Conservation (phyloP, 208 protist genomes). For the Acanthamoeba lugdunensis region DNA sequence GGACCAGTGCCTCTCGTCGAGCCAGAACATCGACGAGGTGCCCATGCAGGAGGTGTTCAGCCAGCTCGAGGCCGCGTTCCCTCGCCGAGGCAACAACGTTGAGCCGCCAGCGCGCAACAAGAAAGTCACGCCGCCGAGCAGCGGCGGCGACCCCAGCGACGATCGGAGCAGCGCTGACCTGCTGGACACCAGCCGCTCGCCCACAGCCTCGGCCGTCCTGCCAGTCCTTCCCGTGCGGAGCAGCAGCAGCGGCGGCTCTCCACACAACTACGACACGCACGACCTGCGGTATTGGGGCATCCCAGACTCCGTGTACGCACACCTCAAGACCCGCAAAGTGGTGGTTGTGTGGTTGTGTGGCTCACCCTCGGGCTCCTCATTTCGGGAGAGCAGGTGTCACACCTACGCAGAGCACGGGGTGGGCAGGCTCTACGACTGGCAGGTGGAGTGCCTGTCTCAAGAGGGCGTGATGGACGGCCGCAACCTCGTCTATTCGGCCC, state of each 20-base stretch:
- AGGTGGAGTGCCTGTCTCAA: conserved; percentile 60
- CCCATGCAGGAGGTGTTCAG: conserved; percentile 13
- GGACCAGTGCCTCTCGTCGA: background rate
- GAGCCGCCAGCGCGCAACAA: background rate
- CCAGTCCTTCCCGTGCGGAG: background rate
- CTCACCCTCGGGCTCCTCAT: background rate
- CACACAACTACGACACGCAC: background rate
- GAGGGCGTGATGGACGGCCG: conserved; percentile 63
- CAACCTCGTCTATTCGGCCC: conserved; percentile 82
- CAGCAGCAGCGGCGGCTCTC: background rate
- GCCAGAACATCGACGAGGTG: background rate
- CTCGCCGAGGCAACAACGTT: background rate
- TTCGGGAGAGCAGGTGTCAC: background rate
- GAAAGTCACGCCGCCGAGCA: background rate
- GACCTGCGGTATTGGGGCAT: conserved; percentile 45
- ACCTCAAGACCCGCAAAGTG: no score
- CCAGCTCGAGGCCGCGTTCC: conserved; percentile 9
- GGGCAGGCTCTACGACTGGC: conserved; percentile 52
- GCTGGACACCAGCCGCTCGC: background rate
- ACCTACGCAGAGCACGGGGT: conserved; percentile 70
- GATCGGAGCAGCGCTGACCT: background rate
- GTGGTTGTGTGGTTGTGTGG: no score
- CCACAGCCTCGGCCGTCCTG: background rate
- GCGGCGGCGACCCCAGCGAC: background rate
- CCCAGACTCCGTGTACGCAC: conserved; percentile 41